Evolutionary conservation across 2,329 filamentous ascomycete genomes (phyloP).

Genomic region (Hypoxylon sp.): DNA sequence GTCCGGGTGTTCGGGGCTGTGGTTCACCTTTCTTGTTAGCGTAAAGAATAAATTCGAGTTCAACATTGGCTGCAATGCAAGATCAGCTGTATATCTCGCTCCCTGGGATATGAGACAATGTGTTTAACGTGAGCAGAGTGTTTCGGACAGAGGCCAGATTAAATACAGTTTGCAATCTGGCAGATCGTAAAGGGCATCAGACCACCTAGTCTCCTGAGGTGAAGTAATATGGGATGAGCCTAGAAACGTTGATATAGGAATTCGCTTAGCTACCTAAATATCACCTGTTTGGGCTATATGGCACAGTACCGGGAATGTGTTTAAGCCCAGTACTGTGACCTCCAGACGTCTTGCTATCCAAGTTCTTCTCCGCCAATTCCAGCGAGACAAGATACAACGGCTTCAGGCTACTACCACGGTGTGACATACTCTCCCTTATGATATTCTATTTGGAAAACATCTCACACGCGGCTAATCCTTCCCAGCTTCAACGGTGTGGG

Average conservation of each 20-base stretch:
- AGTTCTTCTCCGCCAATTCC: neutral
- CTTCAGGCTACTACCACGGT: slow-evolving; percentile 14
- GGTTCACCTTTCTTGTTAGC: no score
- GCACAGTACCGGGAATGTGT: neutral
- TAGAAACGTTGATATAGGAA: neutral
- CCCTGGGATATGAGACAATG: slow-evolving; percentile 36
- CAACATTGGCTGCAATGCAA: no score
- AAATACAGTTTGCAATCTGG: slow-evolving; percentile 35
- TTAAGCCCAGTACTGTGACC: neutral
- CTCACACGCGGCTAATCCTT: slow-evolving; percentile 9
- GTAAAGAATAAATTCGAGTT: no score
- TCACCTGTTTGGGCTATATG: neutral
- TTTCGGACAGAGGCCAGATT: slow-evolving; percentile 23
- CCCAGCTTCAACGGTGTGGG: neutral
- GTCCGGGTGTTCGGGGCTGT: no score
- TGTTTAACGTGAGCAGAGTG: slow-evolving; percentile 26
- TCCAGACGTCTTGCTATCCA: slow-evolving; percentile 2
- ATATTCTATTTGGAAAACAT: neutral
- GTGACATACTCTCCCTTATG: slow-evolving; percentile 10
- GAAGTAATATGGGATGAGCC: neutral
- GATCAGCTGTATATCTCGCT: no score
- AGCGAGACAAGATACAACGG: slow-evolving; percentile 13
- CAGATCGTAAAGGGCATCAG: no score
- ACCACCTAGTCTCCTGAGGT: no score
- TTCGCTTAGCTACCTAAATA: neutral